These are phyloP conservation scores for Tuctoria greenei DNA, from an alignment of 176 grass and related monocot species.

Conservation along the genomic window DNA sequence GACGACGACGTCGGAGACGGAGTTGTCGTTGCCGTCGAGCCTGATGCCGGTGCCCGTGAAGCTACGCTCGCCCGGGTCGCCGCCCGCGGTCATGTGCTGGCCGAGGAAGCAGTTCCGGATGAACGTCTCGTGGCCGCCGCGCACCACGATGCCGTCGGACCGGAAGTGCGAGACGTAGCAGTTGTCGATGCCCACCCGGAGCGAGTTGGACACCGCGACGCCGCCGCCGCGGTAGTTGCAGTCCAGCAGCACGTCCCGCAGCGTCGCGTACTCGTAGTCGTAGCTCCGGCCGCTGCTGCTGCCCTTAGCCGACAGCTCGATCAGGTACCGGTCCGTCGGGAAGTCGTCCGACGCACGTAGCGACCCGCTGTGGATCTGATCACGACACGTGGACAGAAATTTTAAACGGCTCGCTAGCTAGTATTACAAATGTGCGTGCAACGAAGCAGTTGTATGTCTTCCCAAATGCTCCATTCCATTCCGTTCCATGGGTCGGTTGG, in stretches of 20 bases:
- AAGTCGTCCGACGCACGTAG: conserved; percentile 64
- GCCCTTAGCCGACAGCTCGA: conserved; percentile 54
- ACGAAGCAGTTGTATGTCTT: background rate
- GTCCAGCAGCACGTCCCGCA: conserved; percentile 72
- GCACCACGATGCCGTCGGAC: conserved; percentile 56
- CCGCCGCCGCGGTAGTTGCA: conserved; percentile 71
- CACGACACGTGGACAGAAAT: background rate
- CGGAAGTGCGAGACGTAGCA: conserved; percentile 59
- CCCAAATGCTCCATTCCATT: background rate
- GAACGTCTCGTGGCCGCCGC: conserved; percentile 66
- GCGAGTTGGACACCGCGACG: conserved; percentile 52
- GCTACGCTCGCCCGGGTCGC: conserved; percentile 47
- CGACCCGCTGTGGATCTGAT: conserved; percentile 63
- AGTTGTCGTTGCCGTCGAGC: conserved; percentile 75
- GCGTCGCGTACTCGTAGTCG: conserved; percentile 70
- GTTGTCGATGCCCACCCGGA: conserved; percentile 65
- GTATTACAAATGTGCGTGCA: background rate
- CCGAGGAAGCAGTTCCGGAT: conserved; percentile 66
- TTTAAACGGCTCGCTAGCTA: background rate
- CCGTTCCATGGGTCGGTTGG: too few relatives aligned
- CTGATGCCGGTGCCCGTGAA: conserved; percentile 76
- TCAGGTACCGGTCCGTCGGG: conserved; percentile 64
- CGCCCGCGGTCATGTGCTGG: conserved; percentile 68
- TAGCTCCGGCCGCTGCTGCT: conserved; percentile 2
- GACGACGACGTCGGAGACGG: conserved; percentile 66